Evolutionary conservation across 179 eudicot species (phyloP), one percentile per base, ranked within the genome.

Genomic region (Monotropa hypopitys): DNA sequence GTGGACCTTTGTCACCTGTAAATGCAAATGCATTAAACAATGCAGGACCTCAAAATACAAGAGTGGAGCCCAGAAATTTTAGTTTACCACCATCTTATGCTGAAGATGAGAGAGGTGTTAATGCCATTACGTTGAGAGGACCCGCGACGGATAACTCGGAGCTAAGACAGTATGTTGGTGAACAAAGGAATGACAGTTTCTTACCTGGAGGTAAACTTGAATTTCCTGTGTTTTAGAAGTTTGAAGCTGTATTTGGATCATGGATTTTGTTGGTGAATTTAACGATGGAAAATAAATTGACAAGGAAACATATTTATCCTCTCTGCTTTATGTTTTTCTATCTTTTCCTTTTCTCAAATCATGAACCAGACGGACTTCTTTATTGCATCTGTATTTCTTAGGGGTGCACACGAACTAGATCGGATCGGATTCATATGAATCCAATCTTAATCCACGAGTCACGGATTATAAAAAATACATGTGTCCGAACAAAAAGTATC

Each of bases 1-100:
- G 81, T 63, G 97, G 87, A 61, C 85, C 93, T 67, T 75, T 93
- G 12, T 91, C 98, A 23, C 99, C 98, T 79, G 90, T 93, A 81
- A 84, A 89, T 85, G 87, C 90, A 73, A 91, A 88, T 78, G 80
- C 91, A 23, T 74, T 86, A 8, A 84, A 80, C 73, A 90, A 90
- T 79, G 85, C 88, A 62, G 89, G 84, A 85, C 83, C 88, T 53
- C 78, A 78, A 46, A 87, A 85, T 78, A 56, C 83, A 40, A 87
- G 84, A 85, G 74, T 72, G 18, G 98, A 93, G 77, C 94, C 92
- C 2, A 81, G 96, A 45, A 91, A 79, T 82, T 93, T 93, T 82
- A 79, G 88, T 74, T 82, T 95, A 77, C 98, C 97, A 5, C 90
- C 97, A 53, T 87, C 99, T 11, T 86, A 80, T 79, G 85, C 80